Percentiles rank a stretch among this genome's conserved stretches.
Evolutionary conservation across 2,329 filamentous ascomycete species (phyloP).

Genomic region (Diaporthe sp.): DNA sequence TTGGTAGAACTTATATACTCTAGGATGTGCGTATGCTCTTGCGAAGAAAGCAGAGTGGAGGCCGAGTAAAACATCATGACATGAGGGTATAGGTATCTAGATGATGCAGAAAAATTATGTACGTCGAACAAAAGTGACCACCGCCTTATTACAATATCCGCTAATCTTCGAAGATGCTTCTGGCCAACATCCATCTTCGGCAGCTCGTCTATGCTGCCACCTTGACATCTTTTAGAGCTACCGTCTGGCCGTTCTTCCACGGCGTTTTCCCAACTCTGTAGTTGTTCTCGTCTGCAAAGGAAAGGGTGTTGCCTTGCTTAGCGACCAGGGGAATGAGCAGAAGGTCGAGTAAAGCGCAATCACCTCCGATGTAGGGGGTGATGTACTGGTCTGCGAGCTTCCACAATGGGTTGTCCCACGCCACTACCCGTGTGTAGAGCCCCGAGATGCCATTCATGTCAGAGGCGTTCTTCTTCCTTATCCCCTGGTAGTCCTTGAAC

Average conservation of each 20-base stretch:
- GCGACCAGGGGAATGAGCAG: constrained; percentile 37
- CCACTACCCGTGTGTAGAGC: constrained; percentile 41
- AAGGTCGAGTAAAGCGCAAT: constrained; percentile 37
- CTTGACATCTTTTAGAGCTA: constrained; percentile 21
- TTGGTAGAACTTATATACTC: neutral
- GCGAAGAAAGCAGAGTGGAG: neutral
- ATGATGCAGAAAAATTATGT: neutral
- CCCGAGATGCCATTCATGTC: constrained; percentile 36
- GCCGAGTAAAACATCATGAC: neutral
- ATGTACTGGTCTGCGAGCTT: constrained; percentile 42
- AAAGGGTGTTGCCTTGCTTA: constrained; percentile 35
- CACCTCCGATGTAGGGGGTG: constrained; percentile 38
- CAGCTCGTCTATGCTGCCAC: neutral
- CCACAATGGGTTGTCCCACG: constrained; percentile 42
- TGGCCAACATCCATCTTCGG: neutral
- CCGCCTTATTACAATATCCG: constrained; percentile 6
- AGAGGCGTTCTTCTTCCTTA: constrained; percentile 40
- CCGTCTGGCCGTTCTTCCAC: constrained; percentile 36
- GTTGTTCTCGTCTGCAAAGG: constrained; percentile 38
- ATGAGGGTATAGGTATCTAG: constrained; percentile 27
- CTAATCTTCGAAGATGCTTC: neutral
- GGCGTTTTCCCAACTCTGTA: constrained; percentile 36
- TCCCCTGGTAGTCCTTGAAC: constrained; percentile 43
- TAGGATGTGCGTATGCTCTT: no score
- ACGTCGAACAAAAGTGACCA: neutral